These are phyloP conservation scores for Candida vartiovaarae DNA, from an alignment of 805 yeast genomes.

Conservation along the genomic window DNA sequence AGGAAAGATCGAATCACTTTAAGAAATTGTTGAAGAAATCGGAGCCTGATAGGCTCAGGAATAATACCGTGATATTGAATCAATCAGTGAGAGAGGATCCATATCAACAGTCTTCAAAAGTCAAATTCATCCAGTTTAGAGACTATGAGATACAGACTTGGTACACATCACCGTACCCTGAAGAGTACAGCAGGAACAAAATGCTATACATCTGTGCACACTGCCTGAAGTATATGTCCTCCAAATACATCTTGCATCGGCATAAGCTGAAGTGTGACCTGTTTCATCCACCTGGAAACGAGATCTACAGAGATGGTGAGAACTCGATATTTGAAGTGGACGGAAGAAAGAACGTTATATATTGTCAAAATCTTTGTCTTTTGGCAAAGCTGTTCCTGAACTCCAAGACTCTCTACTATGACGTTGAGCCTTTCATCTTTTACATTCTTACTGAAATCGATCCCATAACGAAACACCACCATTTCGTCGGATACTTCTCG, in stretches of 20 bases:
- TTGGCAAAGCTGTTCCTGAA: constrained; percentile 84
- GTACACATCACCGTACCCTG: constrained; percentile 93
- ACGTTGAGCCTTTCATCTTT: constrained; percentile 91
- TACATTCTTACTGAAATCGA: constrained; percentile 75
- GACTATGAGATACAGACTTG: constrained; percentile 77
- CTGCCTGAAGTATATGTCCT: constrained; percentile 73
- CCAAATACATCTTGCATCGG: constrained; percentile 57
- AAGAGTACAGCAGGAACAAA: constrained; percentile 59
- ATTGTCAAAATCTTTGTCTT: constrained; percentile 85
- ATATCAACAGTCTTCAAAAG: constrained; percentile 14
- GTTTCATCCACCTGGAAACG: constrained; percentile 83
- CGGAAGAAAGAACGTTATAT: constrained; percentile 74
- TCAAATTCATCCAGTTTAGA: constrained; percentile 58
- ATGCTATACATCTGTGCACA: constrained; percentile 74
- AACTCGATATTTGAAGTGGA: constrained; percentile 85
- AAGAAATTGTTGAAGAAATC: constrained; percentile 34
- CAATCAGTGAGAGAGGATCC: constrained; percentile 7
- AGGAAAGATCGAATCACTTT: constrained; percentile 43
- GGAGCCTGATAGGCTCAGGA: constrained; percentile 29
- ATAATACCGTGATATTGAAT: constrained; percentile 28
- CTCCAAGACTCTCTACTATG: constrained; percentile 88
- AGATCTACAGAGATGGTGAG: constrained; percentile 71
- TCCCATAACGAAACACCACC: constrained; percentile 38
- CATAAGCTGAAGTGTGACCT: constrained; percentile 71
- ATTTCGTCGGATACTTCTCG: constrained; percentile 91